Evolutionary conservation across 2,329 filamentous ascomycete genomes (phyloP).

Genomic region (Penicillium sp.): DNA sequence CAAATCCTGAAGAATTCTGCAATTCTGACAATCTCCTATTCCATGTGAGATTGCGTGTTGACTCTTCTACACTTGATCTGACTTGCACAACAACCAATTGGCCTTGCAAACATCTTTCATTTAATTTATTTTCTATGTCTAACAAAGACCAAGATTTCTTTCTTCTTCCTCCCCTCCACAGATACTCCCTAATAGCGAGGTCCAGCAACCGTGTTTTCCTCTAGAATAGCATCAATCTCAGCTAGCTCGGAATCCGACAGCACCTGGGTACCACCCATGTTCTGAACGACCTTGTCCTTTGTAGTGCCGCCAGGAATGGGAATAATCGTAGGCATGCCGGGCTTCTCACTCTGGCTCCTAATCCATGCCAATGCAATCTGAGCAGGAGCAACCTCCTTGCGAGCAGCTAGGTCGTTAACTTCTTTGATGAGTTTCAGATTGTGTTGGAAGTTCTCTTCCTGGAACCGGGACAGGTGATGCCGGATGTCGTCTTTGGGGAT

Average conservation of each 20-base stretch:
- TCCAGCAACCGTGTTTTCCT: constrained; percentile 43
- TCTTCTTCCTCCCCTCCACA: background rate
- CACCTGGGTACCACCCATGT: constrained; percentile 29
- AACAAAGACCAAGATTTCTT: constrained; percentile 3
- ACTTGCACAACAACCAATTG: constrained; percentile 16
- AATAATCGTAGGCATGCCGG: constrained; percentile 46
- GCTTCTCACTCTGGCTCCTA: constrained; percentile 40
- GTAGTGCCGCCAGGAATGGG: constrained; percentile 41
- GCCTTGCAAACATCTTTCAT: constrained; percentile 3
- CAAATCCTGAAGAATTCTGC: constrained; percentile 45
- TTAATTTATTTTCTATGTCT: constrained; percentile 14
- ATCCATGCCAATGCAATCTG: constrained; percentile 55
- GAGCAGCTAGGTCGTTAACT: constrained; percentile 45
- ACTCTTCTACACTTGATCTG: constrained; percentile 51
- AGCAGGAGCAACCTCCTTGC: constrained; percentile 45
- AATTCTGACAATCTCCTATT: constrained; percentile 46
- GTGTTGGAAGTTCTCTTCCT: constrained; percentile 50
- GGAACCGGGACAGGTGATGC: constrained; percentile 48
- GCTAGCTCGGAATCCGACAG: constrained; percentile 44
- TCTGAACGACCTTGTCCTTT: constrained; percentile 38
- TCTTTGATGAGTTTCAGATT: constrained; percentile 52
- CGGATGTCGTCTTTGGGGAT: constrained; percentile 51
- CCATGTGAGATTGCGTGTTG: constrained; percentile 45
- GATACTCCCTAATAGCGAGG: constrained; percentile 25
- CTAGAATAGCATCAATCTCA: constrained; percentile 53